These are phyloP conservation scores for Blastobotrys proliferans DNA, from an alignment of 1,139 yeast species.

Conservation along the genomic window DNA sequence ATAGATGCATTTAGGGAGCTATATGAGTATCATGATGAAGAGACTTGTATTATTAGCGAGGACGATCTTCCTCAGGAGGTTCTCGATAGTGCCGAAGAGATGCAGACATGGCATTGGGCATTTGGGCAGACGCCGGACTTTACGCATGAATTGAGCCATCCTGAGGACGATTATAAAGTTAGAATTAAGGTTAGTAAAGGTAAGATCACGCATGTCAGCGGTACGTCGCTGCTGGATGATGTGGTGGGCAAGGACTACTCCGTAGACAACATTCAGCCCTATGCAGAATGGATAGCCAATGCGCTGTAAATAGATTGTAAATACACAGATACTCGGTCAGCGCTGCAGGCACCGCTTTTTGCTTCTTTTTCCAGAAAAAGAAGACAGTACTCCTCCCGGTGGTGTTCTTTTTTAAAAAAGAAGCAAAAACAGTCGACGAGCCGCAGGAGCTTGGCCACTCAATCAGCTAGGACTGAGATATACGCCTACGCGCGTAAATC, in stretches of 20 bases:
- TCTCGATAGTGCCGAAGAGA: conserved; percentile 39
- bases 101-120: conserved; percentile 64
- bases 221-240: background rate
- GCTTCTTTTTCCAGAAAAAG: too few relatives aligned
- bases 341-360: too few relatives aligned
- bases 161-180: conserved; percentile 36
- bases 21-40: conserved; percentile 15
- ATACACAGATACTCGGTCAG: too few relatives aligned
- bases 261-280: background rate
- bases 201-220: conserved; percentile 28
- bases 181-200: conserved; percentile 45
- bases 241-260: conserved; percentile 6
- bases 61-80: conserved; percentile 47
- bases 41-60: conserved; percentile 17
- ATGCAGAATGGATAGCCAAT: conserved; percentile 9
- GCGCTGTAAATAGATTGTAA: too few relatives aligned
- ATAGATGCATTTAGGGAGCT: conserved; percentile 40
- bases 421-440: too few relatives aligned
- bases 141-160: conserved; percentile 41
- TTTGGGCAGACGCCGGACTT: conserved; percentile 71
- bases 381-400: too few relatives aligned
- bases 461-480: too few relatives aligned
- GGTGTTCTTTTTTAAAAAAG: too few relatives aligned
- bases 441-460: too few relatives aligned
- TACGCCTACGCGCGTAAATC: too few relatives aligned